These are phyloP conservation scores for Ophiocordyceps camponoti-floridani DNA, from an alignment of 2,329 filamentous ascomycete species.

Conservation along the genomic window DNA sequence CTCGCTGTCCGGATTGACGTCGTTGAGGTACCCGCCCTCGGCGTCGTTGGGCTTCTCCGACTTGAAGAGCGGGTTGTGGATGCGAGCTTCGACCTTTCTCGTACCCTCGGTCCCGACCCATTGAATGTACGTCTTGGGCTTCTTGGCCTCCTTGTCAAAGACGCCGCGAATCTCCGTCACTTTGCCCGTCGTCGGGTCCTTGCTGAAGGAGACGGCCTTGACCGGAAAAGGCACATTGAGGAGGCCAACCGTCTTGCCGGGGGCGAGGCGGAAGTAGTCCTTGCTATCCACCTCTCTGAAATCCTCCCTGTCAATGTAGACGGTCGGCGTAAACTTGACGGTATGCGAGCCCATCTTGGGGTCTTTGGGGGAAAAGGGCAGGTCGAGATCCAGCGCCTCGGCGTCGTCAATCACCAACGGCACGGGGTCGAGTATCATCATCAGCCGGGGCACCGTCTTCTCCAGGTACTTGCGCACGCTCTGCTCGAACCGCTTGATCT, in stretches of 20 bases:
- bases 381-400: slow-evolving; percentile 39
- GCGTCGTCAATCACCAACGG: slow-evolving; percentile 68
- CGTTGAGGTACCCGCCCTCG: slow-evolving; percentile 63
- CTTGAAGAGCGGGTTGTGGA: slow-evolving; percentile 74
- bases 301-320: slow-evolving; percentile 74
- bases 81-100: slow-evolving; percentile 53
- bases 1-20: slow-evolving; percentile 74
- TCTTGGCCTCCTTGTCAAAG: slow-evolving; percentile 53
- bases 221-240: slow-evolving; percentile 56
- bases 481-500: slow-evolving; percentile 70
- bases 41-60: slow-evolving; percentile 64
- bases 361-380: slow-evolving; percentile 75
- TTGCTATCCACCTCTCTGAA: slow-evolving; percentile 59
- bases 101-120: slow-evolving; percentile 60
- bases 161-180: slow-evolving; percentile 45
- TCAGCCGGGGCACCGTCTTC: slow-evolving; percentile 69
- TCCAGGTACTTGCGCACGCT: slow-evolving; percentile 76
- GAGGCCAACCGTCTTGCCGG: slow-evolving; percentile 59
- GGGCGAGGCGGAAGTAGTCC: slow-evolving; percentile 67
- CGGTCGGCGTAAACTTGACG: slow-evolving; percentile 49
- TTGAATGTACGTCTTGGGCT: slow-evolving; percentile 72
- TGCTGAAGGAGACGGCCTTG: slow-evolving; percentile 50
- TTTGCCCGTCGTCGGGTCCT: slow-evolving; percentile 43
- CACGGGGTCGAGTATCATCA: slow-evolving; percentile 77
- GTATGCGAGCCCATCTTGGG: slow-evolving; percentile 44